These are phyloP conservation scores for Aspergillus versicolor DNA, from an alignment of 2,329 filamentous ascomycete species.

Conservation along the genomic window DNA sequence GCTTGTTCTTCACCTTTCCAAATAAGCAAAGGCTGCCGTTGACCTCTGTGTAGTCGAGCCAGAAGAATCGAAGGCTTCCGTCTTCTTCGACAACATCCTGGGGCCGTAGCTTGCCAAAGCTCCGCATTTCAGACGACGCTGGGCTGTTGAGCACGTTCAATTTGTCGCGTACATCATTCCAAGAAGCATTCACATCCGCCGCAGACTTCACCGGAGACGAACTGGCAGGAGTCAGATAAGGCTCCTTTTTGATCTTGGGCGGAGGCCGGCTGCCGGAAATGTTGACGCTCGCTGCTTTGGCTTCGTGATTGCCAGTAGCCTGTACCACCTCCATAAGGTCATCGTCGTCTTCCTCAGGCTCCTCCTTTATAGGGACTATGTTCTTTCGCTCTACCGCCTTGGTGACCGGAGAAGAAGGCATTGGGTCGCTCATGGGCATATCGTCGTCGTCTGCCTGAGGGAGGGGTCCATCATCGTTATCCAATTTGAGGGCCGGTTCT, in stretches of 20 bases:
- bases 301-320: slow-evolving; percentile 61
- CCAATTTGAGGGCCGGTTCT: slow-evolving; percentile 40
- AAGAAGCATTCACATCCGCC: slow-evolving; percentile 72
- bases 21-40: slow-evolving; percentile 91
- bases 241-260: slow-evolving; percentile 69
- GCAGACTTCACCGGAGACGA: slow-evolving; percentile 71
- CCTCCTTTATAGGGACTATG: slow-evolving; percentile 59
- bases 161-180: slow-evolving; percentile 83
- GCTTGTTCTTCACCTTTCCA: slow-evolving; percentile 92
- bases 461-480: slow-evolving; percentile 58
- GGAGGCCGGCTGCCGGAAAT: slow-evolving; percentile 76
- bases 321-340: slow-evolving; percentile 84
- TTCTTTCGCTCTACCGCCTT: slow-evolving; percentile 74
- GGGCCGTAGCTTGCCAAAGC: slow-evolving; percentile 76
- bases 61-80: slow-evolving; percentile 90
- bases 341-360: slow-evolving; percentile 74
- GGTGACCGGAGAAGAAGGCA: slow-evolving; percentile 81
- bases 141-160: slow-evolving; percentile 82
- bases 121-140: slow-evolving; percentile 56
- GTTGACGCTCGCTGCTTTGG: slow-evolving; percentile 73
- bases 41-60: slow-evolving; percentile 93
- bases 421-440: slow-evolving; percentile 79
- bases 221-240: slow-evolving; percentile 68
- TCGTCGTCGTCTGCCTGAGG: slow-evolving; percentile 67
- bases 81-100: slow-evolving; percentile 90